Base-by-base conservation (phyloP, 2,329 filamentous ascomycete species). In the Huntiella savannae region DNA sequence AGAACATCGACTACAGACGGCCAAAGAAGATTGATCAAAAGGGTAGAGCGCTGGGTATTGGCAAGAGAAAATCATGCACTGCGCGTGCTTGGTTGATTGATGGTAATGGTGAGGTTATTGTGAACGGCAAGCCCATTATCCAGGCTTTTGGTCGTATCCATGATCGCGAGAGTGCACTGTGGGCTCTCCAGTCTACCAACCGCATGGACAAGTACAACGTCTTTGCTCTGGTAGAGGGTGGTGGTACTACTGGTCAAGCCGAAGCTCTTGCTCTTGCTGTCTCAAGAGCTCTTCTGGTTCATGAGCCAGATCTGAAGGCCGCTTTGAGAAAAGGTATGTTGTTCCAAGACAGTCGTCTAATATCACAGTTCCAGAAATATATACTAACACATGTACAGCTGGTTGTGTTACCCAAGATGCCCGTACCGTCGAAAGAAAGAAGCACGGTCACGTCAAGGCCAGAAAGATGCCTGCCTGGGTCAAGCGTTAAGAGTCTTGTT, bases 381-480 rank as follows among this genome's bases (percentile, higher is more conserved):
- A 52, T 60, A 58, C 69, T 75, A 60, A 75, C 62, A 51, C 46
- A 49, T 51, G 52, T 58, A 57, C 62, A 98, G 91, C 88, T 60
- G 92, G 92, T 52, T 86, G 82, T 62, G 75, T 98, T 53, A 92
- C 87, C 45, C 81, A 88, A 58, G 88, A 98, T 67, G 75, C 79
- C 49, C 85, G 88, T 66, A 78, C 71, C 58, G 92, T 98, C 54
- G 91, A 98, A 67, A 88, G 91, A 62, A 98, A 98, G 79, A 96
- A 98, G 75, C 76, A 85, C 48, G 92, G 91, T 55, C 84, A 85
- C 58, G 64, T 93, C 66, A 98, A 98, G 73, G 88, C 91, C 49
- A 82, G 91, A 65, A 98, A 98, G 77, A 92, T 82, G 77, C 88
- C 88, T 50, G 75, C 91, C 56, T 98, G 92, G 91, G 87, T 96